Evolutionary conservation across 2,329 filamentous ascomycete genomes (phyloP).

Genomic region (Fusarium secorum): DNA sequence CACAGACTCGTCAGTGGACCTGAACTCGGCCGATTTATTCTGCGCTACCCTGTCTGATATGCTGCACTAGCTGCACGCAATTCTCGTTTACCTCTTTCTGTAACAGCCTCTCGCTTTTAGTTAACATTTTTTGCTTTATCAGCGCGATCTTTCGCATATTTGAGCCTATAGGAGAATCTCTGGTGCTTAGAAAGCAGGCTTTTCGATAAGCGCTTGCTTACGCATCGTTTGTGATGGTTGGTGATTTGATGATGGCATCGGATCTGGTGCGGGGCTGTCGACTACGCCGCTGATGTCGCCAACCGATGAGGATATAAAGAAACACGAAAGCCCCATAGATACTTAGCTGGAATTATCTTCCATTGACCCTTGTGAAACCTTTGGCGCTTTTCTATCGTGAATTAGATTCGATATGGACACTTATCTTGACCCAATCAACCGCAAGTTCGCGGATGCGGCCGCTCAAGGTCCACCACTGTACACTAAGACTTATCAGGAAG

Average conservation of each 20-base stretch:
- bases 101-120: not conserved
- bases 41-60: not conserved
- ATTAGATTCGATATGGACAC: not conserved
- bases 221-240: not conserved
- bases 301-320: not conserved
- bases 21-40: not conserved
- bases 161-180: not conserved
- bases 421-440: slow-evolving; percentile 19
- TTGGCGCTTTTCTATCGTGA: too few relatives aligned
- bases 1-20: too few relatives aligned
- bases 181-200: not conserved
- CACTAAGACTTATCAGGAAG: slow-evolving; percentile 22
- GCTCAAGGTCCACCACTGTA: slow-evolving; percentile 11
- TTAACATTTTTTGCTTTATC: not conserved
- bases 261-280: not conserved
- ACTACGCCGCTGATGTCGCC: not conserved
- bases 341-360: rapidly evolving
- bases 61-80: not conserved
- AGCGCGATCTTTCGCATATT: rapidly evolving
- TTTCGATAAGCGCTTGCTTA: slow-evolving; percentile 11
- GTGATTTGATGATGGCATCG: not conserved
- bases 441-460: slow-evolving; percentile 8
- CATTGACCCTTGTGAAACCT: too few relatives aligned
- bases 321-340: rapidly evolving
- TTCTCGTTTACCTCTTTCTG: not conserved